These are phyloP conservation scores for Vitis hybrid DNA, from an alignment of 177 flowering plant species.

Conservation along the genomic window DNA sequence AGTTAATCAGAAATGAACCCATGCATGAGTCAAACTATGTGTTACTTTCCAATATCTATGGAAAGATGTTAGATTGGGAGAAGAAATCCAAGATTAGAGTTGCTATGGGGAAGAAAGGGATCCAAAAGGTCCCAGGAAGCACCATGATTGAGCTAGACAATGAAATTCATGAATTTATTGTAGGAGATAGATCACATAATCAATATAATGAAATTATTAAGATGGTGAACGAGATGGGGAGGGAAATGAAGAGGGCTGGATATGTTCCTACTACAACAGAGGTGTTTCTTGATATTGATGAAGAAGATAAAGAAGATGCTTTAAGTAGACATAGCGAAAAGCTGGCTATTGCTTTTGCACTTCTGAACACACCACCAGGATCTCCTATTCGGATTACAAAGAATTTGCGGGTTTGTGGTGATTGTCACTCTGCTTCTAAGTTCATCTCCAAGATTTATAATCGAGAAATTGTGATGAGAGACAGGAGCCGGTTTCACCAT, in stretches of 20 bases:
- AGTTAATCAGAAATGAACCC: slow-evolving; percentile 54
- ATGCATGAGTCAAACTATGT: slow-evolving; percentile 63
- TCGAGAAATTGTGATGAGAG: slow-evolving; percentile 62
- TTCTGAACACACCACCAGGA: slow-evolving; percentile 57
- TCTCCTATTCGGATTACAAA: slow-evolving; percentile 60
- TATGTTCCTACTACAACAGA: slow-evolving; percentile 58
- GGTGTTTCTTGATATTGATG: slow-evolving; percentile 66
- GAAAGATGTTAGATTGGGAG: slow-evolving; percentile 57
- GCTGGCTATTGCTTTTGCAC: slow-evolving; percentile 74
- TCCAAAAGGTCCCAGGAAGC: slow-evolving; percentile 70
- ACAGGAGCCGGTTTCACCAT: slow-evolving; percentile 63
- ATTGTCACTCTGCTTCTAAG: slow-evolving; percentile 74
- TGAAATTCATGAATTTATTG: slow-evolving; percentile 64
- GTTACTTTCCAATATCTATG: slow-evolving; percentile 69
- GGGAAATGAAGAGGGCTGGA: slow-evolving; percentile 58
- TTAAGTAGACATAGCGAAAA: slow-evolving; percentile 69
- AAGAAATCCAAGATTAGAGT: slow-evolving; percentile 51
- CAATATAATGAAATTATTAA: slow-evolving; percentile 48
- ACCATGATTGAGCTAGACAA: slow-evolving; percentile 61
- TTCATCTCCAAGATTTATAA: slow-evolving; percentile 59
- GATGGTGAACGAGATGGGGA: slow-evolving; percentile 76
- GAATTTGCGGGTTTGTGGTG: slow-evolving; percentile 68
- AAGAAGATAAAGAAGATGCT: slow-evolving; percentile 75
- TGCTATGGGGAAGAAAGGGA: slow-evolving; percentile 59
- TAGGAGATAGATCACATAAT: slow-evolving; percentile 59